These are phyloP conservation scores for Monosporozyma aerobia DNA, from an alignment of 805 yeast genomes.

Conservation along the genomic window DNA sequence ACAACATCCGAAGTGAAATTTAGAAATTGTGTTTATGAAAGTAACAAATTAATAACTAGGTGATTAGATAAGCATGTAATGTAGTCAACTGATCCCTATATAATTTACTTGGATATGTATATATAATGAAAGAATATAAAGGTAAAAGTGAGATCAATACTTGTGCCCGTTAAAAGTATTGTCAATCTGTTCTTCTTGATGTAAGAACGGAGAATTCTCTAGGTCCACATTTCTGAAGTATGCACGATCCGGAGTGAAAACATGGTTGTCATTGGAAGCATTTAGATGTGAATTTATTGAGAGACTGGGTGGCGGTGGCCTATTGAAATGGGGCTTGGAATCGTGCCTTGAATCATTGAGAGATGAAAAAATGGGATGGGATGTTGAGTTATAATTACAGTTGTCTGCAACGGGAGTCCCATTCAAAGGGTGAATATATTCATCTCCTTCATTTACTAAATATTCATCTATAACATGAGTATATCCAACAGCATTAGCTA, in stretches of 20 bases:
- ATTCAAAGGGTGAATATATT: background rate
- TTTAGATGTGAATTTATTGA: background rate
- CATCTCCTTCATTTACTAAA: background rate
- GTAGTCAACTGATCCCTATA: background rate
- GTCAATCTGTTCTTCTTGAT: background rate
- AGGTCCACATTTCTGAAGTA: slow-evolving; percentile 4
- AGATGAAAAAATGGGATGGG: background rate
- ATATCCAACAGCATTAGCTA: background rate
- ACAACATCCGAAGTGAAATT: too few species aligned
- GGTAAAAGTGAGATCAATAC: background rate
- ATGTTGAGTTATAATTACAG: background rate
- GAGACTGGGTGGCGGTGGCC: background rate
- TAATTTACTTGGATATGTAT: background rate
- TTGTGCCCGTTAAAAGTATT: background rate
- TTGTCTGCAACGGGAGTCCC: background rate
- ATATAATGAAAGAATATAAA: background rate
- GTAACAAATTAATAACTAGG: too few species aligned
- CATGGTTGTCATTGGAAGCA: background rate
- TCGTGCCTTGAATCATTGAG: background rate
- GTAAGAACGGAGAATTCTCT: slow-evolving; percentile 1
- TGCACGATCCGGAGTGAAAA: slow-evolving; percentile 9
- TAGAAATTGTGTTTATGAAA: too few species aligned
- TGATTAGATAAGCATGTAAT: background rate
- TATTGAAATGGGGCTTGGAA: background rate
- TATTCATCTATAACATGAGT: background rate